Base-by-base conservation (phyloP, 805 yeast species). In the Martiniozyma abietophila region DNA sequence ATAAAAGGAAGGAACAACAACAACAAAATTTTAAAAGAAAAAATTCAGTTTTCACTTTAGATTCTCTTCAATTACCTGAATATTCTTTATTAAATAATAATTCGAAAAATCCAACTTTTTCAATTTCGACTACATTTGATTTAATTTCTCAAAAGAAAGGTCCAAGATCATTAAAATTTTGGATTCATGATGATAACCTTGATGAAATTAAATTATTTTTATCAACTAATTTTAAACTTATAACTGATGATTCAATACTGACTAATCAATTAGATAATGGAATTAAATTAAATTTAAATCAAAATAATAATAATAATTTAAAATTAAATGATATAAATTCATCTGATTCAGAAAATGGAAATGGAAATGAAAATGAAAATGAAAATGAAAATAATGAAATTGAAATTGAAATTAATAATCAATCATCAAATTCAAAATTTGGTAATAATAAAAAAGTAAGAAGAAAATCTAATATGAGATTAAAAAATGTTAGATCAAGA, bases 101-200 rank as follows among this genome's bases (percentile, higher is more conserved):
- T 5, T 18, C 38, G 1, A 25, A 39, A 21, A 37, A 34, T 25
- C 39, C 43, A 16, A 21, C 45, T 6, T 39, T 37, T 25, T 45
- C 57, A 9, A 49, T 47, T 24, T 39, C 56, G 9, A 45, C 50
- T 8, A 52, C 57, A 6, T 62, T 68, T 39, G 69, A 64, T 41
- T 48, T 56, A 11, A 51, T 59, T 4, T 47, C 58, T 2, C 42
- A 50, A 17, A 57, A 58, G 26, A 58, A 55, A 30, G 64, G 65
- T 2, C 54, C 59, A 1, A 46, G 58, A 12, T 54, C 59, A 2
- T 56, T 58, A 24, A 41, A 54, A 5, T 72, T 68, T 49, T 67
- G 80, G 69, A 68, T 76, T n/a, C 81, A 76, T 44, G 58, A 58
- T 10, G 82, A 76, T 49, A 72, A 74, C 46, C 43, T 72, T n/a